These are phyloP conservation scores for Nissolia schottii DNA, from an alignment of 306 rosid species.

Conservation along the genomic window DNA sequence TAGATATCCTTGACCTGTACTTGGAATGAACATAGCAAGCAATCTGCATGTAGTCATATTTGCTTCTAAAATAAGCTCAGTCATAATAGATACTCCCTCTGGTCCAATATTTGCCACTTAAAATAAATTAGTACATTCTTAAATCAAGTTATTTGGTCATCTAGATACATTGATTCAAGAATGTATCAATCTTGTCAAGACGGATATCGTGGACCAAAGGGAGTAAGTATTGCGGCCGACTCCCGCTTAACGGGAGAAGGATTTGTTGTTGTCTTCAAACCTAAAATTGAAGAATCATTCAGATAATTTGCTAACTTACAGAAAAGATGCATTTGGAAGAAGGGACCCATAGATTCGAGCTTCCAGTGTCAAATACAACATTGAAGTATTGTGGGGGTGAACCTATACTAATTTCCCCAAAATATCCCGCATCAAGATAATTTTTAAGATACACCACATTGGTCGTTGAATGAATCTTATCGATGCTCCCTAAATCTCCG, in stretches of 20 bases:
- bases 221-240: neutral
- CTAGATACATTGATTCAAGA: too few relatives aligned
- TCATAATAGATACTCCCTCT: neutral
- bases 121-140: too few relatives aligned
- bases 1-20: conserved; percentile 39
- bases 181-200: too few relatives aligned
- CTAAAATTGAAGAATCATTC: neutral
- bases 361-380: conserved; percentile 80
- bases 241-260: neutral
- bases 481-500: neutral
- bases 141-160: too few relatives aligned
- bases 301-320: conserved; percentile 37
- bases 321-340: conserved; percentile 68
- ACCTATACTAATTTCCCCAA: conserved; percentile 74
- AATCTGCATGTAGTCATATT: conserved; percentile 35
- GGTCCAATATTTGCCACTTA: too few relatives aligned
- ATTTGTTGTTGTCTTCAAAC: neutral
- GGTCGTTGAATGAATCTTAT: neutral
- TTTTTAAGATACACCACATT: conserved; percentile 49
- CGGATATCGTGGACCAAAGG: too few relatives aligned
- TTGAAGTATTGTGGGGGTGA: conserved; percentile 59
- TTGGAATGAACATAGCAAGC: conserved; percentile 49
- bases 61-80: neutral
- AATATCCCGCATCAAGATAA: conserved; percentile 65
- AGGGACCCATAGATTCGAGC: conserved; percentile 80